Percentiles rank a stretch among this genome's conserved stretches.
Evolutionary conservation across 441 rosid species (phyloP).

Genomic region (Breynia disticha): DNA sequence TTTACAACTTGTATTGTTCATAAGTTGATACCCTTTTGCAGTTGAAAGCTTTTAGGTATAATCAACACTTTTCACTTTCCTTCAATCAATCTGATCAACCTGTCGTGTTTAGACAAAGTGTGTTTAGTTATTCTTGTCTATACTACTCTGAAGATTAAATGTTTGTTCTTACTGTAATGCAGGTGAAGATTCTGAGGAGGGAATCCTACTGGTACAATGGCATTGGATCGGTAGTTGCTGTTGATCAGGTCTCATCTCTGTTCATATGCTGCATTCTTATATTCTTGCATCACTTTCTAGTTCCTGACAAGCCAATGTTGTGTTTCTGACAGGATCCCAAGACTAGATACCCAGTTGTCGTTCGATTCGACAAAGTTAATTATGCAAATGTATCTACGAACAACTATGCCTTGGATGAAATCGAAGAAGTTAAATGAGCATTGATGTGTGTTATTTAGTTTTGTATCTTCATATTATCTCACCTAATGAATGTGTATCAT

Average conservation of each 20-base stretch:
- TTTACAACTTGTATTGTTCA: too few species aligned
- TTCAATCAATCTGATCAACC: too few species aligned
- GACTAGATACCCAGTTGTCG: conserved; percentile 78
- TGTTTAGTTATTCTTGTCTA: not conserved
- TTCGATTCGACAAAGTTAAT: conserved; percentile 78
- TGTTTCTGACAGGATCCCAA: conserved; percentile 51
- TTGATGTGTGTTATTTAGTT: conserved; percentile 17
- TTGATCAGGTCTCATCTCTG: conserved; percentile 58
- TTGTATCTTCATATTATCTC: conserved; percentile 19
- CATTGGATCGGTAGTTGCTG: conserved; percentile 57
- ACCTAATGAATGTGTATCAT: conserved; percentile 22
- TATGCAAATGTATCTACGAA: conserved; percentile 86
- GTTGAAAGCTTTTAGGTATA: too few species aligned
- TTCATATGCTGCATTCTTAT: not conserved
- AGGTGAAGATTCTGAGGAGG: conserved; percentile 77
- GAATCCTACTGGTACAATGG: conserved; percentile 74
- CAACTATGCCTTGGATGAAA: conserved; percentile 90
- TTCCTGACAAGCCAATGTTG: not conserved
- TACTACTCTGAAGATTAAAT: not conserved
- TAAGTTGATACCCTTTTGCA: too few species aligned
- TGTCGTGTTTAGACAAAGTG: not conserved
- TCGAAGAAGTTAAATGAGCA: conserved; percentile 53
- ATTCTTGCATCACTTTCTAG: not conserved
- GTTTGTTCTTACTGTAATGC: not conserved
- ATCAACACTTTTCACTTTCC: too few species aligned